Evolutionary conservation across 176 grass and related monocot species (phyloP), one percentile per base, ranked within the genome.

Genomic region (Neostapfia colusana): DNA sequence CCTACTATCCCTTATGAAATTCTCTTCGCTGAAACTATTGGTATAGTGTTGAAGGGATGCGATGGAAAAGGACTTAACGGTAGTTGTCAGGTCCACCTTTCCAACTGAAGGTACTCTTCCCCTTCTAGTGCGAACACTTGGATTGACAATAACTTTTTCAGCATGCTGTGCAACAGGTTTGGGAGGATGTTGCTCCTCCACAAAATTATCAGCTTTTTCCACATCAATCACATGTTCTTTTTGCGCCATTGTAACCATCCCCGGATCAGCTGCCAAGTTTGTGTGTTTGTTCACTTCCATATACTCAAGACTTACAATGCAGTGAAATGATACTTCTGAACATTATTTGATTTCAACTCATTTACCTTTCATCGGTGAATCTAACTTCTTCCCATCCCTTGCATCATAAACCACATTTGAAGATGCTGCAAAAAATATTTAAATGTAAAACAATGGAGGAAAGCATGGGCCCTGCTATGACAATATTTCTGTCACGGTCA

Each of bases 21-120:
- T 99, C 75, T 92, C 70, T 86, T 95, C 89, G 49, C 66, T 83
- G 74, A 99, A 99, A 92, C 82, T 90, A 43, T 90, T 83, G 34
- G 92, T 99, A 81, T 90, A 95, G 70, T 99, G 92, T 67, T 95
- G 92, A 68, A 99, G 89, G 54, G 88, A 81, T 58, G 85, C 83
- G 51, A 99, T 73, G 45, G 96, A 90, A 72, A 90, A 99, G 28
- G 96, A 99, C 73, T 85, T 87, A 40, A 85, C 85, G 41, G 89
- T 87, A 80, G 82, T 99, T 62, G 76, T 64, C 8, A 85, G 61
- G 31, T 80, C 83, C 60, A 92, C 65, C 35, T 74, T 86, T 69
- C 85, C 83, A 40, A 65, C 73, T 67, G 78, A 83, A 83, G 81
- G 73, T 39, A 75, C 62, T 58, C 74, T 87, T 35, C 78, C 73